A percentile compares a stretch with the other conserved stretches of the same genome.
These are phyloP conservation scores for Venturia aucupariae DNA, from an alignment of 2,329 filamentous ascomycete species.

Conservation along the genomic window DNA sequence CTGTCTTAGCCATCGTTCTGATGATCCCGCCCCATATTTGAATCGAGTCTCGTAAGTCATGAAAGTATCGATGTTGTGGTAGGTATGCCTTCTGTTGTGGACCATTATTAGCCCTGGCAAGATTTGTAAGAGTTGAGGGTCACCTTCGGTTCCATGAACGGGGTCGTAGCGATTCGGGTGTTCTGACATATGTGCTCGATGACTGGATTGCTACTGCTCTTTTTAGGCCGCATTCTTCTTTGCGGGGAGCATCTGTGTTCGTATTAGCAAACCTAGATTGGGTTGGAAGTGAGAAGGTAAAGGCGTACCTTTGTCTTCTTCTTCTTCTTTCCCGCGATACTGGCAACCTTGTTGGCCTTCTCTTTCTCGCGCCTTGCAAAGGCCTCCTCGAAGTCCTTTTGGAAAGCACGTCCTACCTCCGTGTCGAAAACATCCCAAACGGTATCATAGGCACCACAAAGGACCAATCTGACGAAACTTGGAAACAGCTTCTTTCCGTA, in stretches of 20 bases:
- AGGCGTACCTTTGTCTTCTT: neutral
- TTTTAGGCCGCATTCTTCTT: neutral
- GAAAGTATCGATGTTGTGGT: neutral
- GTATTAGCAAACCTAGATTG: too few relatives aligned
- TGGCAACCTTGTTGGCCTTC: neutral
- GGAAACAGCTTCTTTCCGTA: neutral
- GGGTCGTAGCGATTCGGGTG: neutral
- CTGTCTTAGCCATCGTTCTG: neutral
- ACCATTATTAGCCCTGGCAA: neutral
- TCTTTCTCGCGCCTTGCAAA: neutral
- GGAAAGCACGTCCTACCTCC: neutral
- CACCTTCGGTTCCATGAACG: neutral
- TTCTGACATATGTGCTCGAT: too few relatives aligned
- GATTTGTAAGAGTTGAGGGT: neutral
- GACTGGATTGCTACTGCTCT: neutral
- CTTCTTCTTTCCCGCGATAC: neutral
- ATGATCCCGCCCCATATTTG: neutral
- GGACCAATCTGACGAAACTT: neutral
- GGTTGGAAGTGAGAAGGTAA: neutral
- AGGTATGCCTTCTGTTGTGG: neutral
- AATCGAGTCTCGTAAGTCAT: neutral
- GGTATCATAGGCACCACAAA: neutral
- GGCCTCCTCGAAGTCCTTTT: neutral
- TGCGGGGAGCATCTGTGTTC: neutral
- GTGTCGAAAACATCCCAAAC: neutral